phyloP scores from a whole-genome alignment of 139 green algal species.

The Volvox africanus region DNA sequence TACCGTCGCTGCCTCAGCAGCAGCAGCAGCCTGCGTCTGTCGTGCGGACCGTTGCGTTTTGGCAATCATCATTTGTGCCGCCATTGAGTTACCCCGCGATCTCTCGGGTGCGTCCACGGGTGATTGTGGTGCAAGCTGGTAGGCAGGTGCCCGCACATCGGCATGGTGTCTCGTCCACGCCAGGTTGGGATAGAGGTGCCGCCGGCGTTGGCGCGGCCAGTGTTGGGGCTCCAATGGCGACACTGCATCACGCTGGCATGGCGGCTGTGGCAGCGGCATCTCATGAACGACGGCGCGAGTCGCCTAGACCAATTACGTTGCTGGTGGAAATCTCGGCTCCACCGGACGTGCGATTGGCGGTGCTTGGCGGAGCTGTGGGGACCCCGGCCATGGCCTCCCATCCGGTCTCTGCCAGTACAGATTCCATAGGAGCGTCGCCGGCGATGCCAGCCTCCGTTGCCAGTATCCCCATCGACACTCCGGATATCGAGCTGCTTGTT shows the following conservation, averaged over 20 bases:
- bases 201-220: not conserved
- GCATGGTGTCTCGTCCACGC: no score
- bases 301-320: not conserved
- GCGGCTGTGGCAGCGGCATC: not conserved
- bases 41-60: not conserved
- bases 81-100: not conserved
- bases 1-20: no score
- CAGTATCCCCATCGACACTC: not conserved
- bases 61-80: not conserved
- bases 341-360: not conserved
- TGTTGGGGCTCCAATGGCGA: not conserved
- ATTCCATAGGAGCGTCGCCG: not conserved
- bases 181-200: no score
- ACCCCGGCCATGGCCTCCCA: not conserved
- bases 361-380: not conserved
- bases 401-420: no score
- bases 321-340: not conserved
- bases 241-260: not conserved
- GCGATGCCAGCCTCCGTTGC: not conserved
- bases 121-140: not conserved
- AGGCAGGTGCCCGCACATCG: not conserved
- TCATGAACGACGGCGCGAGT: not conserved
- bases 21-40: not conserved
- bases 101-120: not conserved
- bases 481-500: slow-evolving; percentile 2